Evolutionary conservation across 129 eudicot genomes (phyloP), one percentile per base, ranked within the genome.

Genomic region (Heracleum sosnowskyi): DNA sequence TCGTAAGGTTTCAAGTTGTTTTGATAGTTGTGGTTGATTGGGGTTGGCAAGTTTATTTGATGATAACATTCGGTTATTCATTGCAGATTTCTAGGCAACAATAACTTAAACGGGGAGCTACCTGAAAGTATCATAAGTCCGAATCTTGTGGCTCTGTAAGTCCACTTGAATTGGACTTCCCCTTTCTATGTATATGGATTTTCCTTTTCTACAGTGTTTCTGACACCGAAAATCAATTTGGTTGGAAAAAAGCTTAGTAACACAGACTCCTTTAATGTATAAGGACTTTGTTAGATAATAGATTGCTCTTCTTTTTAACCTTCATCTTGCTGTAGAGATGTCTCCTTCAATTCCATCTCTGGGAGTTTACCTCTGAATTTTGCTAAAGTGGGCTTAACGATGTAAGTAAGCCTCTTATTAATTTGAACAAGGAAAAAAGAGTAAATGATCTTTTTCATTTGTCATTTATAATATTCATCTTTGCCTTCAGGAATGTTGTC

Each of bases 61-160:
- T 22, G 17, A 34, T 29, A 41, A 12, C 60, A 51, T 55, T 22
- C 42, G 34, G 22, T 69, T 80, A 47, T 76, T 66, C 51, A 76
- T 82, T 63, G 75, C 85, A 90, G 96, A 83, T 90, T 88, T 86
- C 90, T 90, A 57, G 96, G 96, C 83, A 88, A 86, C 86, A 90
- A 90, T 83, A 81, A 82, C 83, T 78, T 90, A 73, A 81, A 17
- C 17, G 96, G 96, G 47, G 86, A 84, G 82, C 81, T 88, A 77
- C 89, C 96, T 28, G 74, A 85, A 79, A 84, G 78, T 77, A 79
- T 90, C 45, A 74, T 86, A 82, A 84, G 85, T 80, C 83, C 90
- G 62, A 77, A 82, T 42, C 96, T 90, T 41, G 71, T 85, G 41
- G 90, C 92, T 28, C 73, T 90, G 96, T 90, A 90, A 77, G 89